A percentile compares a stretch with the other conserved stretches of the same genome.
These are phyloP conservation scores for Kodamaea suecica DNA, from an alignment of 1,139 yeast species.

Conservation along the genomic window DNA sequence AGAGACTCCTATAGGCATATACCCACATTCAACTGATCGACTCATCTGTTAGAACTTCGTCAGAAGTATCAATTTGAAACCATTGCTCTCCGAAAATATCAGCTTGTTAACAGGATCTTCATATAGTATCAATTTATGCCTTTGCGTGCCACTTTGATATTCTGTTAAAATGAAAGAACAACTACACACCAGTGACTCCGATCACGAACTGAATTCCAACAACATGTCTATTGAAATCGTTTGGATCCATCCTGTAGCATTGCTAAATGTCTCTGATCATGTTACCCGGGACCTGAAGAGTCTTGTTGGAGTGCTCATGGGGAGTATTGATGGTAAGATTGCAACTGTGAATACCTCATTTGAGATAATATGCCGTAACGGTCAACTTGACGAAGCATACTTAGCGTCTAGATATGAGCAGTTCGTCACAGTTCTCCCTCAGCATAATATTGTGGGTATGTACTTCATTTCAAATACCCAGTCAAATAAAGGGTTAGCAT, in stretches of 20 bases:
- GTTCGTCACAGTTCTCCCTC: slow-evolving; percentile 27
- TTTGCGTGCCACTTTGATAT: no score
- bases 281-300: slow-evolving; percentile 16
- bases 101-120: no score
- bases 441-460: slow-evolving; percentile 27
- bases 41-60: no score
- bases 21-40: no score
- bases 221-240: slow-evolving; percentile 11
- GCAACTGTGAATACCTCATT: slow-evolving; percentile 21
- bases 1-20: no score
- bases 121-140: no score
- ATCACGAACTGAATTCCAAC: no score
- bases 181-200: no score
- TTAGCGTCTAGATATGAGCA: slow-evolving; percentile 26
- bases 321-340: slow-evolving; percentile 13
- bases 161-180: no score
- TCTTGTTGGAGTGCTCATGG: slow-evolving; percentile 29
- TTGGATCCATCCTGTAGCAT: slow-evolving; percentile 27
- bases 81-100: no score
- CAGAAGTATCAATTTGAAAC: no score
- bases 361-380: slow-evolving; percentile 19
- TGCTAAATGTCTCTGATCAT: slow-evolving; percentile 30
- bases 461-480: slow-evolving; percentile 20
- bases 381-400: slow-evolving; percentile 20
- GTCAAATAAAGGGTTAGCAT: slow-evolving; percentile 6